Evolutionary conservation across 768 basidiomycete species (phyloP).

Genomic region (Mycena amicta): DNA sequence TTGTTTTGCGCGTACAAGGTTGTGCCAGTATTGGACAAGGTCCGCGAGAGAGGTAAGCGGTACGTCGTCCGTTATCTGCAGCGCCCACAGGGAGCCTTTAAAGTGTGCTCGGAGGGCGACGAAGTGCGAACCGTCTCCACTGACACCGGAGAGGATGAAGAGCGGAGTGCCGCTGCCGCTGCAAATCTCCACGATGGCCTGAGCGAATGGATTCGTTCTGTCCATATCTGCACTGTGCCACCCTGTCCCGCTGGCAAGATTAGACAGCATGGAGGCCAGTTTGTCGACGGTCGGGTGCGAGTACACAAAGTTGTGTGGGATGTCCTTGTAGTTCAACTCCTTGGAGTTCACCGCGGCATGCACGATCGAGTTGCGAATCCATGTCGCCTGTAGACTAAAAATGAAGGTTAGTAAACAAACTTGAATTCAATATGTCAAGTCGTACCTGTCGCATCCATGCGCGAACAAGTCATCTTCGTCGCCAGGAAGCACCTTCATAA

Average conservation of each 20-base stretch:
- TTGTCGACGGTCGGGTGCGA: neutral
- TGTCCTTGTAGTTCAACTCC: conserved; percentile 1
- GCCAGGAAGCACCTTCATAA: conserved; percentile 25
- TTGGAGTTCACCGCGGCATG: neutral
- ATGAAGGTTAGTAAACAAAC: neutral
- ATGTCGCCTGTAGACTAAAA: conserved; percentile 9
- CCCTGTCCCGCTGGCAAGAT: too few species aligned
- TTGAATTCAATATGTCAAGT: too few species aligned
- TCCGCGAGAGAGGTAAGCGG: neutral
- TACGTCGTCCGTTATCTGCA: conserved; percentile 14
- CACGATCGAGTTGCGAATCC: conserved; percentile 8
- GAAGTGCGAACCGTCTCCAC: conserved; percentile 1
- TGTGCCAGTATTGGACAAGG: conserved; percentile 9
- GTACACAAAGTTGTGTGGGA: conserved; percentile 7
- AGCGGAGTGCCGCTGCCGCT: conserved; percentile 2
- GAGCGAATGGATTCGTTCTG: neutral
- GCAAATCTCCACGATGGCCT: conserved; percentile 15
- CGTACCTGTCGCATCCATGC: conserved; percentile 37
- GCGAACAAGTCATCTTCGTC: conserved; percentile 35
- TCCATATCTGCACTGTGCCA: too few species aligned
- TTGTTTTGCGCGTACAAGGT: conserved; percentile 6
- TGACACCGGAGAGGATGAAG: conserved; percentile 7
- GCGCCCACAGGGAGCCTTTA: conserved; percentile 5
- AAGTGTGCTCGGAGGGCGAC: neutral
- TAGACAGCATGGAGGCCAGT: neutral